These are phyloP conservation scores for Myriosclerotinia curreyana DNA, from an alignment of 2,329 filamentous ascomycete species.

Conservation along the genomic window DNA sequence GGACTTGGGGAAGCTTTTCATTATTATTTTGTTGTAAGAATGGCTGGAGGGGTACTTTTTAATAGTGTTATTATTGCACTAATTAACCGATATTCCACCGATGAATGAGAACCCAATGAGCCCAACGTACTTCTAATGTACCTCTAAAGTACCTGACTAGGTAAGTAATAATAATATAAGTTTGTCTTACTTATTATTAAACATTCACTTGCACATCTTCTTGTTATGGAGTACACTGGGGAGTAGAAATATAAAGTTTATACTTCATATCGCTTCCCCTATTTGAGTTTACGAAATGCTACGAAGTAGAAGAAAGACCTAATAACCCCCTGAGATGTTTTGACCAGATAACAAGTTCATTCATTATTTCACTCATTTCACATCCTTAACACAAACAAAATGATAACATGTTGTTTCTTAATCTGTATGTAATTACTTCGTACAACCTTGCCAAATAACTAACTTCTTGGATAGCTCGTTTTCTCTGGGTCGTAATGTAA, in stretches of 20 bases:
- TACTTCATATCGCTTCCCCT: too few relatives aligned
- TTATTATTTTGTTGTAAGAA: background rate
- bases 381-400: background rate
- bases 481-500: conserved; percentile 5
- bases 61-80: background rate
- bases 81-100: background rate
- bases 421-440: conserved; percentile 10
- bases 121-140: too few relatives aligned
- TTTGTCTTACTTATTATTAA: too few relatives aligned
- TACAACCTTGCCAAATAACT: conserved; percentile 9
- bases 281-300: too few relatives aligned
- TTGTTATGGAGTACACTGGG: too few relatives aligned
- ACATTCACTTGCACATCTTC: too few relatives aligned
- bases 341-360: background rate
- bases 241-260: too few relatives aligned
- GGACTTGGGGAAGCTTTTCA: background rate
- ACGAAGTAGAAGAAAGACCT: too few relatives aligned
- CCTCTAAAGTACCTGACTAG: too few relatives aligned
- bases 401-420: background rate
- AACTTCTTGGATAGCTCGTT: conserved; percentile 1
- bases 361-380: background rate
- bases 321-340: too few relatives aligned
- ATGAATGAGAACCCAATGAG: background rate
- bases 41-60: conserved; percentile 1
- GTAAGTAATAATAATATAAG: too few relatives aligned